Conservation (phyloP, 2,329 filamentous ascomycete species). For the Monilinia fructigena region DNA sequence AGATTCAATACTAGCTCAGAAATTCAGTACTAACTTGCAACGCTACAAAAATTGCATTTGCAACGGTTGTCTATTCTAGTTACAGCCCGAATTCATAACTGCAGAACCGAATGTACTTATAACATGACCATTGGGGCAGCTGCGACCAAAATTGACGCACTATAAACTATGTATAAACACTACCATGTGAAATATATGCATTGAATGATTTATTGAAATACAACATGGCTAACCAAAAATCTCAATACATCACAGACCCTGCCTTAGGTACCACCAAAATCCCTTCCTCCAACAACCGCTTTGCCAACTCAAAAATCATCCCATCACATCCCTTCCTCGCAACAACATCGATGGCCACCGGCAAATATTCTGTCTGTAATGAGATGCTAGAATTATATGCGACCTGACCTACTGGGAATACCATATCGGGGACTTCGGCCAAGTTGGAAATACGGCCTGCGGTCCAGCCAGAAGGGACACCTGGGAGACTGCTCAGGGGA, state of each 20-base stretch:
- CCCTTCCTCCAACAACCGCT: constrained; percentile 50
- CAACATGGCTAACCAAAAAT: not conserved
- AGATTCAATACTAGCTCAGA: too few relatives aligned
- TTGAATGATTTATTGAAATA: not conserved
- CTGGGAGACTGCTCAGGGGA: constrained; percentile 40
- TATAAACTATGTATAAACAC: not conserved
- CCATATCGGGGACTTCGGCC: constrained; percentile 49
- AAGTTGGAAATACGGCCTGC: constrained; percentile 47
- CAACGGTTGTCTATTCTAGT: not conserved
- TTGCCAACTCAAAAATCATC: constrained; percentile 54
- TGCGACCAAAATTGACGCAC: not conserved
- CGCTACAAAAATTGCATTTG: not conserved
- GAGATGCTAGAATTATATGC: constrained; percentile 50
- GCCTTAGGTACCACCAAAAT: constrained; percentile 47
- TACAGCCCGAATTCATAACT: too few relatives aligned
- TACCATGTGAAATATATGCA: not conserved
- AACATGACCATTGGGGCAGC: not conserved
- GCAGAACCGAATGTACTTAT: too few relatives aligned
- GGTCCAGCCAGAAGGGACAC: constrained; percentile 49
- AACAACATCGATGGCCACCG: constrained; percentile 58
- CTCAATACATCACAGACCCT: constrained; percentile 39
- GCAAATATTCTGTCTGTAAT: constrained; percentile 50
- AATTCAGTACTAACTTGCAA: not conserved
- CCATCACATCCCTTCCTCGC: constrained; percentile 61
- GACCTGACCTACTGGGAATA: constrained; percentile 44